A percentile compares a stretch with the other conserved stretches of the same genome.
Evolutionary conservation across 495 filamentous ascomycete genomes (phyloP).

Genomic region (Penicillium nucicola): DNA sequence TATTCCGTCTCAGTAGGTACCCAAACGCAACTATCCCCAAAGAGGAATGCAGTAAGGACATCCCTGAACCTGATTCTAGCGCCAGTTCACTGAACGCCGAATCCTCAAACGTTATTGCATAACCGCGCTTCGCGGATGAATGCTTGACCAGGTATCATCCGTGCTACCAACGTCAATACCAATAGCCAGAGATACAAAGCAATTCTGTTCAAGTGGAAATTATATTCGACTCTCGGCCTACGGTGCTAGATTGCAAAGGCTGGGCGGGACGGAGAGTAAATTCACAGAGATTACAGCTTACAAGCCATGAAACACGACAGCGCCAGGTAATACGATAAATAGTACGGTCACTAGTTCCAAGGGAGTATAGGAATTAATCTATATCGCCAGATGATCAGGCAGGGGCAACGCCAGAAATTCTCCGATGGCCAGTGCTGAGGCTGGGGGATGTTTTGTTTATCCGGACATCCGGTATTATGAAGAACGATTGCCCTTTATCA

Average conservation of each 20-base stretch:
- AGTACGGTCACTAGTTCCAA: too few relatives aligned
- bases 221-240: too few relatives aligned
- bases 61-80: background rate
- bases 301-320: constrained; percentile 5
- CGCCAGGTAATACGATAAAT: background rate
- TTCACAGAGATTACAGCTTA: background rate
- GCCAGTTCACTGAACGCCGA: background rate
- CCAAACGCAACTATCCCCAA: too few relatives aligned
- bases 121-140: constrained; percentile 26
- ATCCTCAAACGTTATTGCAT: constrained; percentile 17
- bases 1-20: too few relatives aligned
- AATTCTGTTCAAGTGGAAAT: too few relatives aligned
- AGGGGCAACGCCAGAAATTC: constrained; percentile 6
- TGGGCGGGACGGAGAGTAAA: too few relatives aligned
- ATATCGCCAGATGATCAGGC: too few relatives aligned
- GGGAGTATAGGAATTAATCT: too few relatives aligned
- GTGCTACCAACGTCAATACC: background rate
- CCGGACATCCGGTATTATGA: too few relatives aligned
- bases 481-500: too few relatives aligned
- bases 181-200: background rate
- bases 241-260: too few relatives aligned
- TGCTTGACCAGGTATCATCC: constrained; percentile 2
- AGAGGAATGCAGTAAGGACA: background rate
- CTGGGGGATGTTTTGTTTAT: constrained; percentile 1
- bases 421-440: constrained; percentile 26